These are phyloP conservation scores for Cystobasidiaceae sp. DNA, from an alignment of 1,284 basidiomycete genomes.

Conservation along the genomic window DNA sequence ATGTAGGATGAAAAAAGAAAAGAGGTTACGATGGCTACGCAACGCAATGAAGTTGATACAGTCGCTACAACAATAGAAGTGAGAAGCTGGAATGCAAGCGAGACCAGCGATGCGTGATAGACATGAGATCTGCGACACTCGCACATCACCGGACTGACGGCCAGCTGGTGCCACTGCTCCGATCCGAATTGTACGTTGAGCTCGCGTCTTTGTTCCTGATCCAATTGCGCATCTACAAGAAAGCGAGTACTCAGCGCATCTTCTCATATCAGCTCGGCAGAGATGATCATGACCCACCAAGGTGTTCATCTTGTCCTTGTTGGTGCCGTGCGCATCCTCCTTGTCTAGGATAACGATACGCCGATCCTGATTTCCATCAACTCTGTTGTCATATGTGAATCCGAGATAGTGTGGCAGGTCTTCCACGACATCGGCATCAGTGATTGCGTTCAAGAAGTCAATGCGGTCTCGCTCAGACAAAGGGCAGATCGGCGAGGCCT, in stretches of 20 bases:
- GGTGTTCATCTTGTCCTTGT: not conserved
- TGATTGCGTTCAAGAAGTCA: constrained; percentile 3
- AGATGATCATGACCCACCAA: not conserved
- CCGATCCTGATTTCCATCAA: not conserved
- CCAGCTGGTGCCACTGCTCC: not conserved
- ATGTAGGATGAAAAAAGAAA: too few species aligned
- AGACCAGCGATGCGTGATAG: too few species aligned
- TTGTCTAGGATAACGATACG: not conserved
- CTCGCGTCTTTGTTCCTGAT: too few species aligned
- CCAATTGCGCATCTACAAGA: too few species aligned
- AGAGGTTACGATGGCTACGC: too few species aligned
- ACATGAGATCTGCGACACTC: too few species aligned
- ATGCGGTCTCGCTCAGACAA: not conserved
- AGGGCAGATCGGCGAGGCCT: not conserved
- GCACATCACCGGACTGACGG: too few species aligned
- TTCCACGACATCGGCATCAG: not conserved
- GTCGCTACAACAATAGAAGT: too few species aligned
- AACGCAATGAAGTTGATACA: too few species aligned
- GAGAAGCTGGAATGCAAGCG: too few species aligned
- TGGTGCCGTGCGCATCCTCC: not conserved
- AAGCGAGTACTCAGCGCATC: not conserved
- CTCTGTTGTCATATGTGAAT: not conserved
- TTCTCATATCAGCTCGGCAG: not conserved
- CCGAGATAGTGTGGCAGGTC: not conserved
- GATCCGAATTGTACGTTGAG: too few species aligned